A percentile compares a stretch with the other conserved stretches of the same genome.
phyloP scores from a whole-genome alignment of 2,329 filamentous ascomycete genomes.

The Geoglossum cookeanum region DNA sequence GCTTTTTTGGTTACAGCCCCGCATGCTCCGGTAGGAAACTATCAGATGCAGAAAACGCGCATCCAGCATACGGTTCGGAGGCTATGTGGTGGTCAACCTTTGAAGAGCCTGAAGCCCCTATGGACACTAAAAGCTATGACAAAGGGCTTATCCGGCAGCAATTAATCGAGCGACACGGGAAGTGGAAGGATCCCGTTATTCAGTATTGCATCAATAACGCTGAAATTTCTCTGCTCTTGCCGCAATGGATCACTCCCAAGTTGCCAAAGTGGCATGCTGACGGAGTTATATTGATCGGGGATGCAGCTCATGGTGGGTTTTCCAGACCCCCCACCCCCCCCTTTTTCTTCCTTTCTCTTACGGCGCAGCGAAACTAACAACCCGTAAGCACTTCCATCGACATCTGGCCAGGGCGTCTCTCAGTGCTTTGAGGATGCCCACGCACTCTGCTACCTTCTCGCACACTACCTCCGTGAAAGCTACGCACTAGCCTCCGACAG shows the following conservation, averaged over 20 bases:
- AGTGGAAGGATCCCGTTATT: neutral
- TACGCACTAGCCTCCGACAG: neutral
- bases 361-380: too few species aligned
- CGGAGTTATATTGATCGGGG: neutral
- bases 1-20: constrained; percentile 31
- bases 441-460: neutral
- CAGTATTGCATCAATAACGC: neutral
- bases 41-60: constrained; percentile 12
- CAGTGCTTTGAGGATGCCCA: neutral
- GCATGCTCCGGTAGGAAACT: constrained; percentile 11
- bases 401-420: neutral
- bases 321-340: neutral
- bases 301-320: neutral
- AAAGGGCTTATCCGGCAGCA: neutral
- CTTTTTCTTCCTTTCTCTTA: too few species aligned
- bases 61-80: constrained; percentile 12
- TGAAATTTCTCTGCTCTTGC: neutral
- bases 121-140: neutral
- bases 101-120: constrained; percentile 2
- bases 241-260: neutral
- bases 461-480: neutral
- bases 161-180: neutral
- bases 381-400: neutral
- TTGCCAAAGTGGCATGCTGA: neutral
- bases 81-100: constrained; percentile 29